Evolutionary conservation across 371 early-diverging fungal genomes (phyloP).

Genomic region (Mortierella sp.): DNA sequence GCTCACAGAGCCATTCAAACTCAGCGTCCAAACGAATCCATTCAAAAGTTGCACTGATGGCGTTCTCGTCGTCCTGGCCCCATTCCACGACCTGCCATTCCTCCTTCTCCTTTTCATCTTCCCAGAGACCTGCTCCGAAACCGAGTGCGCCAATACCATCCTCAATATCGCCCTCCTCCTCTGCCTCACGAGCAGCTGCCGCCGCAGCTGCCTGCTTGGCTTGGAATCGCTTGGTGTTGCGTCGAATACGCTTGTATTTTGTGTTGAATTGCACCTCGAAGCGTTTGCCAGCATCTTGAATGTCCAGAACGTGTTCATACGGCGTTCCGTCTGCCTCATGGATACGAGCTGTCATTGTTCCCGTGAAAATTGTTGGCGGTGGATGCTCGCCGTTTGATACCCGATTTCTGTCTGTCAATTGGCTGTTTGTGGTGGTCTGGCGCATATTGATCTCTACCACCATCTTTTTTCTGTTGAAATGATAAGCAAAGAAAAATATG

Average conservation of each 20-base stretch:
- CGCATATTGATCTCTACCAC: slow-evolving; percentile 90
- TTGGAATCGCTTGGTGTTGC: slow-evolving; percentile 86
- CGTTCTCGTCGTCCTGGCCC: slow-evolving; percentile 85
- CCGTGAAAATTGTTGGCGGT: slow-evolving; percentile 69
- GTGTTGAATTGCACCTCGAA: slow-evolving; percentile 96
- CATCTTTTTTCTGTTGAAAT: slow-evolving; percentile 94
- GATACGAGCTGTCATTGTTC: slow-evolving; percentile 90
- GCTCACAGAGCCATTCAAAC: slow-evolving; percentile 91
- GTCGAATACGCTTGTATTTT: slow-evolving; percentile 94
- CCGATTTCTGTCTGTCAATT: slow-evolving; percentile 11
- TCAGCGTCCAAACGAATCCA: slow-evolving; percentile 99
- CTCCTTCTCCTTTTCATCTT: slow-evolving; percentile 75
- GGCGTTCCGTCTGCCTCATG: slow-evolving; percentile 95
- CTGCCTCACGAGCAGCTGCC: slow-evolving; percentile 82
- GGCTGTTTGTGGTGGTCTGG: slow-evolving; percentile 83
- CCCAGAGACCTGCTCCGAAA: slow-evolving; percentile 78
- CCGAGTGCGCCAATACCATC: slow-evolving; percentile 69
- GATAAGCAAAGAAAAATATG: slow-evolving; percentile 80
- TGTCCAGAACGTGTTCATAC: slow-evolving; percentile 93
- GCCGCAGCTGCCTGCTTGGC: slow-evolving; percentile 84
- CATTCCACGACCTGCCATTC: slow-evolving; percentile 86
- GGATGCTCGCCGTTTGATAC: slow-evolving; percentile 35
- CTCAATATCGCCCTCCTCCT: slow-evolving; percentile 72
- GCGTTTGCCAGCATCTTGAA: slow-evolving; percentile 79
- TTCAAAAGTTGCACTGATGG: slow-evolving; percentile 85